Base-by-base conservation (phyloP, 1,139 yeast genomes). In the Hyphopichia wangnamkhiaoensis region DNA sequence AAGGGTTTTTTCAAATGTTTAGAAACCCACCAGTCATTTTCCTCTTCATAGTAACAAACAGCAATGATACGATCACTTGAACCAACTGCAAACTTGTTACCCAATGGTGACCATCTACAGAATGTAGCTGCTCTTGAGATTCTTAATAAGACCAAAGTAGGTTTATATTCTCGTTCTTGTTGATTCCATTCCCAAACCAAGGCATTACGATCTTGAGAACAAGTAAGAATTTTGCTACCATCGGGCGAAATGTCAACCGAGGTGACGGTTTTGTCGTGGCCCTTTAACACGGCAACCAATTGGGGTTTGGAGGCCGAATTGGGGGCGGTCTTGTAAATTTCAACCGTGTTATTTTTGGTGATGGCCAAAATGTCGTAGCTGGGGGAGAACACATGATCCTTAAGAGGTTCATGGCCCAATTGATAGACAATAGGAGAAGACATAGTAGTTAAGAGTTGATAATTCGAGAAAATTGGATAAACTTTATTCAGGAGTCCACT, bases 1-100 rank as follows among this genome's bases (percentile, higher is more conserved):
- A 91, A 74, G 14, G 97, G 97, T 65, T 88, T 89, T 72, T 90
- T 90, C 66, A 94, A 80, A 67, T 93, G 98, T 66, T 91, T 93
- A 16, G 98, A 89, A 38, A 93, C 91, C 99, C 99, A 94, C 99
- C 99, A 94, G 61, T 94, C 96, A 62, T 93, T 93, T 56, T 91
- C 97, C 47, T 77, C 86, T 63, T 94, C 98, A 62, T 87, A 93
- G 67, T 91, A 93, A 68, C 98, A 94, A 37, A 94, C 86, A 14
- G 98, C 96, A 62, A 94, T 84, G 46, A 88, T 84, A 41, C 98
- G 74, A 40, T 96, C 98, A 40, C 96, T 88, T 4, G 97, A 88
- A 0, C 98, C 98, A 33, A 93, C 98, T 1, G 98, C 98, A 65
- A 94, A 93, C 69, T 94, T 94, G 57, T 69, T 70, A 15, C 97